Percentiles rank a stretch among this genome's conserved stretches.
phyloP scores from a whole-genome alignment of 441 rosid species.

The Pelargonium australe region DNA sequence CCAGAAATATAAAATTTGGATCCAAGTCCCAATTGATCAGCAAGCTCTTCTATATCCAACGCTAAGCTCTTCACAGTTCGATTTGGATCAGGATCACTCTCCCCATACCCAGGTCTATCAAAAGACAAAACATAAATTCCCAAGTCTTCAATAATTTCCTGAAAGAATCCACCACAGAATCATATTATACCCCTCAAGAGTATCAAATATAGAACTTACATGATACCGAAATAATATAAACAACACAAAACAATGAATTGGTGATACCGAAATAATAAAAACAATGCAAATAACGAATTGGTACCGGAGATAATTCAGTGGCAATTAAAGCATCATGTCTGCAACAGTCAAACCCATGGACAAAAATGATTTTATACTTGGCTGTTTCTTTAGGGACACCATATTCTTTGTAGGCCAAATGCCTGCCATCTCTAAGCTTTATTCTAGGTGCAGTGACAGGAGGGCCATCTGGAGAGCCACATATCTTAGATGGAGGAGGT shows the following conservation, averaged over 20 bases:
- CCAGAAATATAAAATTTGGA: conserved; percentile 50
- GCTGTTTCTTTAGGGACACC: conserved; percentile 54
- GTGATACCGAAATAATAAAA: conserved; percentile 1
- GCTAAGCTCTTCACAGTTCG: conserved; percentile 45
- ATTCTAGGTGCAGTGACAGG: conserved; percentile 59
- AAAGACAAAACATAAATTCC: conserved; percentile 51
- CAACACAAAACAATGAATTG: conserved; percentile 11
- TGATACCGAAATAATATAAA: not conserved
- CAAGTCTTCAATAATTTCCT: conserved; percentile 45
- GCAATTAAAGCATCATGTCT: conserved; percentile 39
- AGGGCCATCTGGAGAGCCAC: conserved; percentile 59
- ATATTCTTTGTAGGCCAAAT: conserved; percentile 59
- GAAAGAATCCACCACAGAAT: conserved; percentile 19
- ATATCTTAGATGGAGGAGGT: conserved; percentile 49
- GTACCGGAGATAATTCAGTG: conserved; percentile 28
- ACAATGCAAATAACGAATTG: not conserved
- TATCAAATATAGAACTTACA: not conserved
- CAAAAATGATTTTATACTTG: conserved; percentile 43
- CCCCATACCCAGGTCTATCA: conserved; percentile 68
- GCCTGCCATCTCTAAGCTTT: conserved; percentile 64
- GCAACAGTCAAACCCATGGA: conserved; percentile 47
- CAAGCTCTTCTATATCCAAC: conserved; percentile 59
- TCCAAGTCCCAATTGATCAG: conserved; percentile 57
- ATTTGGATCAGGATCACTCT: conserved; percentile 55
- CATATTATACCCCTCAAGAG: not conserved